phyloP scores from a whole-genome alignment of 305 asterid genomes.

The Solanum hybrid region DNA sequence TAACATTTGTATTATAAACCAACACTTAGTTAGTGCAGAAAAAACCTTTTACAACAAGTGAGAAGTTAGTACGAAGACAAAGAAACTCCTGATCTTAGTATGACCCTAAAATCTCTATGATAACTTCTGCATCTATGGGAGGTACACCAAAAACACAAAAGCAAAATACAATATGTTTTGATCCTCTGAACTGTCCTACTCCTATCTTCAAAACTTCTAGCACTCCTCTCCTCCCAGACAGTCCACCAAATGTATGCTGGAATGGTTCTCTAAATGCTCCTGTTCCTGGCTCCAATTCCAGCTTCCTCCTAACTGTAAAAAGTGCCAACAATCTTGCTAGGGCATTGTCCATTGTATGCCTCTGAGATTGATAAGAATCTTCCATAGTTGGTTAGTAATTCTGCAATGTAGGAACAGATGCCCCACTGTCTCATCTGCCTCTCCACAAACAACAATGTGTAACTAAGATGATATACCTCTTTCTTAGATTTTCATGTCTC shows the following conservation, averaged over 20 bases:
- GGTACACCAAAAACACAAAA: neutral
- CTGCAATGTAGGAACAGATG: neutral
- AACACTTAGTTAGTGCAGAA: neutral
- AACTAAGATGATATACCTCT: neutral
- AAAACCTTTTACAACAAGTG: neutral
- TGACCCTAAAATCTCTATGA: neutral
- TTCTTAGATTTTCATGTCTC: neutral
- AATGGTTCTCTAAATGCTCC: neutral
- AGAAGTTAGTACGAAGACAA: neutral
- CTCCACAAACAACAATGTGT: neutral
- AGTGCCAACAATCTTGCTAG: neutral
- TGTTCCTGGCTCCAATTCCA: neutral
- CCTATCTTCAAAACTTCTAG: neutral
- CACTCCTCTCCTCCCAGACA: neutral
- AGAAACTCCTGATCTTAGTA: neutral
- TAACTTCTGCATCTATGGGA: neutral
- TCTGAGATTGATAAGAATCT: neutral
- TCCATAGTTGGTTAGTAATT: neutral
- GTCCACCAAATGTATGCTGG: neutral
- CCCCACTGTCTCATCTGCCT: neutral
- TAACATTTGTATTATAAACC: neutral
- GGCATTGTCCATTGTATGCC: neutral
- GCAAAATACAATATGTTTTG: neutral
- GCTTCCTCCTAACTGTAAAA: neutral
- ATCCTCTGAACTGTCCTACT: neutral